Evolutionary conservation across 1,139 yeast species (phyloP), one percentile per base, ranked within the genome.

Genomic region (Blastobotrys arbuscula): DNA sequence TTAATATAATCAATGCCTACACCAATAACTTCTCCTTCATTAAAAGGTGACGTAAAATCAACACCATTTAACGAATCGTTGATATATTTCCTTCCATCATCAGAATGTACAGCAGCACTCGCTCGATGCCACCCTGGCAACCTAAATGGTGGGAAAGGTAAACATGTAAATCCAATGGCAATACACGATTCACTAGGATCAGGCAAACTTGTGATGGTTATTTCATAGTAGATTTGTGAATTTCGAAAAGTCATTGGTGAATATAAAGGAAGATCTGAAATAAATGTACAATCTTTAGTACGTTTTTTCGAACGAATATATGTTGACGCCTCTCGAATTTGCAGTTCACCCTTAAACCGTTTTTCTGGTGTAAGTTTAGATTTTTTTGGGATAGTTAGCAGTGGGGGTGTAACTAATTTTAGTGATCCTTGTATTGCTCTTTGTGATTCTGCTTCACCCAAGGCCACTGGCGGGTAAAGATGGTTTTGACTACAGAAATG

Each of bases 91-190:
- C 59, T 52, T 3, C 66, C 65, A 31, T 62, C 66, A 40, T 62
- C 66, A 6, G 61, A 56, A 39, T 62, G 65, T n/a, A 62, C 61
- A 1, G 65, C 65, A 12, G 60, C 43, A 8, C 63, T 57, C 4
- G 60, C 64, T 10, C 66, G 53, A 39, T 62, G 64, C 65, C 66
- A 62, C 3, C 66, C 66, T 1, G 66, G 65, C 18, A 61, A 52
- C 15, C 66, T 44, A 45, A 58, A 60, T 13, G 50, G 56, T 9
- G 66, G 66, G 46, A 61, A 62, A 20, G 66, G 66, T 47, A 57
- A 49, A 30, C 61, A 57, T 9, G 55, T 40, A 44, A 54, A 62
- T 7, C 66, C 66, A 37, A 62, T 53, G 1, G 63, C 64, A n/a
- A 61, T 43, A 3, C 58, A 49, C 1, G 61, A 51, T 6, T 54